Evolutionary conservation across 2,329 filamentous ascomycete species (phyloP).

Genomic region (Fusarium solani-melongenae): DNA sequence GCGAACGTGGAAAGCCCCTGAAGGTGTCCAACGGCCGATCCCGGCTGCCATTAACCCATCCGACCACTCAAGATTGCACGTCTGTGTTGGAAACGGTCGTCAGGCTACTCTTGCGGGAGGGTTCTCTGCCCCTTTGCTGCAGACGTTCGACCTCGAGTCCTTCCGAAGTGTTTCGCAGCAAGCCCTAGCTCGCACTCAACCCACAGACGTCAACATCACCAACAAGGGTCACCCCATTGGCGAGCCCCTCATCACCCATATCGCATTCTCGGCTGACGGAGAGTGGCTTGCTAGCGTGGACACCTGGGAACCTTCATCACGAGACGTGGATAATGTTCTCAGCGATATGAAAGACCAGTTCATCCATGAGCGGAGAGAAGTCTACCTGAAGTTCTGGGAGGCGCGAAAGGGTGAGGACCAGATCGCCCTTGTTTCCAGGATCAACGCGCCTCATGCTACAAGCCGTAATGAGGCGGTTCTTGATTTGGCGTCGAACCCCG

Average conservation of each 20-base stretch:
- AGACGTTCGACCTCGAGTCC: conserved; percentile 86
- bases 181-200: conserved; percentile 87
- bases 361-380: conserved; percentile 70
- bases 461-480: conserved; percentile 70
- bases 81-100: conserved; percentile 74
- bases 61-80: conserved; percentile 71
- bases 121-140: conserved; percentile 71
- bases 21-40: conserved; percentile 60
- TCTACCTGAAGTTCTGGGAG: conserved; percentile 92
- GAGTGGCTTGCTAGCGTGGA: conserved; percentile 93
- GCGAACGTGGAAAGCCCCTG: conserved; percentile 60
- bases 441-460: conserved; percentile 83
- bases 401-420: conserved; percentile 65
- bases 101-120: conserved; percentile 65
- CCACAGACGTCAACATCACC: conserved; percentile 82
- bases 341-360: conserved; percentile 56
- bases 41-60: conserved; percentile 72
- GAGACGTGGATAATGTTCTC: conserved; percentile 68
- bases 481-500: conserved; percentile 77
- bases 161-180: conserved; percentile 86
- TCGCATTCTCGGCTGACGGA: conserved; percentile 83
- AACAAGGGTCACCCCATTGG: conserved; percentile 77
- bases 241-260: conserved; percentile 80
- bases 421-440: conserved; percentile 83
- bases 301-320: conserved; percentile 82